Evolutionary conservation across 1,284 basidiomycete genomes (phyloP).

Genomic region (Anthracocystis setariae): DNA sequence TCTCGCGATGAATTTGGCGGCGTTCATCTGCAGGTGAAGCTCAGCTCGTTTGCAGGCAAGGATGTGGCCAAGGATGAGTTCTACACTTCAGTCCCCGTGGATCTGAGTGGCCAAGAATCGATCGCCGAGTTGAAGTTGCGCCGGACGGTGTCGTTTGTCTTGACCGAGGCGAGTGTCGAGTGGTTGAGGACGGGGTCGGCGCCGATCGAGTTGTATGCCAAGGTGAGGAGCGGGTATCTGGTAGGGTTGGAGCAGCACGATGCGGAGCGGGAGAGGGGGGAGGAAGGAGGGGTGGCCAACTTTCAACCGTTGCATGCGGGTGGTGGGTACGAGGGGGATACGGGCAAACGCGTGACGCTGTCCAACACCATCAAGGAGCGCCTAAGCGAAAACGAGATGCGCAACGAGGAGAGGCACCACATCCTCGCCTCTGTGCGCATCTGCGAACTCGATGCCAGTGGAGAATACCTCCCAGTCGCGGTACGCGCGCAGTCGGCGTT

Average conservation of each 20-base stretch:
- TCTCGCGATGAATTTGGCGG: constrained; percentile 38
- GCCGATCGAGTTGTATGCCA: constrained; percentile 57
- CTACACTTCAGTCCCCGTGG: constrained; percentile 54
- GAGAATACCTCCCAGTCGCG: constrained; percentile 83
- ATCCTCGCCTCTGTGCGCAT: constrained; percentile 86
- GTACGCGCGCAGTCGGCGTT: constrained; percentile 81
- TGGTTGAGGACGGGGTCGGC: constrained; percentile 42
- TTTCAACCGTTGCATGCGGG: constrained; percentile 32
- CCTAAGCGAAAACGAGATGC: constrained; percentile 85
- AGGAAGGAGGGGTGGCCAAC: neutral
- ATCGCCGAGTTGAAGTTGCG: constrained; percentile 46
- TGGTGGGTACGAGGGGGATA: neutral
- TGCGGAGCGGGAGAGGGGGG: constrained; percentile 25
- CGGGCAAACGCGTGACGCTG: constrained; percentile 3
- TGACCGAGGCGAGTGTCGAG: constrained; percentile 44
- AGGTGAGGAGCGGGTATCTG: constrained; percentile 39
- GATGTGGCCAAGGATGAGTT: constrained; percentile 47
- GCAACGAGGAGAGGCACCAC: constrained; percentile 88
- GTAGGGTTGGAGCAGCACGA: constrained; percentile 48
- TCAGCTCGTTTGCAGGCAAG: constrained; percentile 56
- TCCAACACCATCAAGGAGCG: constrained; percentile 54
- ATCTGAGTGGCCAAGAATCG: constrained; percentile 35
- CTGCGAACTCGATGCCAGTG: constrained; percentile 84
- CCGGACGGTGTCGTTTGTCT: constrained; percentile 54
- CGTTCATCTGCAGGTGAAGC: constrained; percentile 57